These are phyloP conservation scores for Cylindrodendrum hubeiense DNA, from an alignment of 2,329 filamentous ascomycete genomes.

Conservation along the genomic window DNA sequence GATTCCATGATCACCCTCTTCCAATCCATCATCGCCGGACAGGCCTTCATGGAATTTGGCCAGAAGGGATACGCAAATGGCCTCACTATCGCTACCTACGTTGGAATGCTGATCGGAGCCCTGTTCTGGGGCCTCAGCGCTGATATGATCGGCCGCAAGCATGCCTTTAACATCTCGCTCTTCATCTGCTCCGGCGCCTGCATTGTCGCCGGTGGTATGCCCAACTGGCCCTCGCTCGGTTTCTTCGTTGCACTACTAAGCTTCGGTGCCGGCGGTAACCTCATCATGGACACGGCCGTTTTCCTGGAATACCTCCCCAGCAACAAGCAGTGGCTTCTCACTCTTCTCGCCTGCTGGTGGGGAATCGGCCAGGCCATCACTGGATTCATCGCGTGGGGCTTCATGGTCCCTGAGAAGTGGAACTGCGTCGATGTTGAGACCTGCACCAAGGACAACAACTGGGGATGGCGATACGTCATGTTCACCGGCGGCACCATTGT, in stretches of 20 bases:
- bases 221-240: conserved; percentile 74
- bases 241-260: conserved; percentile 73
- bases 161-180: conserved; percentile 76
- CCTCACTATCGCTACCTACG: conserved; percentile 72
- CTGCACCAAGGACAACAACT: conserved; percentile 60
- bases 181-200: conserved; percentile 69
- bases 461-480: conserved; percentile 63
- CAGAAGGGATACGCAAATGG: conserved; percentile 65
- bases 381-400: conserved; percentile 59
- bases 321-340: conserved; percentile 61
- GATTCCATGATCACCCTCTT: conserved; percentile 64
- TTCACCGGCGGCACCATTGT: conserved; percentile 60
- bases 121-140: conserved; percentile 77
- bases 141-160: conserved; percentile 76
- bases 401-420: conserved; percentile 62
- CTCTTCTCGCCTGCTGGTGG: conserved; percentile 62
- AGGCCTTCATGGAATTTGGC: conserved; percentile 71
- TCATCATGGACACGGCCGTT: conserved; percentile 64
- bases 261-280: conserved; percentile 69
- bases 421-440: conserved; percentile 57
- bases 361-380: conserved; percentile 63
- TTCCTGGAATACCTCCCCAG: conserved; percentile 65
- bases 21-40: conserved; percentile 71
- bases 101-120: conserved; percentile 67
- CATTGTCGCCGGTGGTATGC: conserved; percentile 74